Evolutionary conservation across 495 filamentous ascomycete species (phyloP), one percentile per base, ranked within the genome.

Genomic region (Cercophora samala): DNA sequence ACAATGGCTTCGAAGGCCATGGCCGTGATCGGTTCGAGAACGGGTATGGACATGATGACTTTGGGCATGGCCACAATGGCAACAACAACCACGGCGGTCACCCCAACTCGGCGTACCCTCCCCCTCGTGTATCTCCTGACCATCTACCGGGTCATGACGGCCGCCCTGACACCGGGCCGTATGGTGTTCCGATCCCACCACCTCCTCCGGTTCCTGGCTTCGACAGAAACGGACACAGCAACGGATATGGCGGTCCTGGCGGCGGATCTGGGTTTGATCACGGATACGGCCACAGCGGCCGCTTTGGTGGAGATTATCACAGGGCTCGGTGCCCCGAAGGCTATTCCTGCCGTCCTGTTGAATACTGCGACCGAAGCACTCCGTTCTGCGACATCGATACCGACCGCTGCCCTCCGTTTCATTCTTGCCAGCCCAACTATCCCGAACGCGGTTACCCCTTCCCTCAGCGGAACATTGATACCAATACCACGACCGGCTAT

Each of bases 381-480:
- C 60, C 68, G 42, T 65, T 29, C 63, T 69, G 67, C 51, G 58
- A 69, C 52, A 58, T 59, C 6, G 67, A 69, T 42, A 18, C 23
- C 58, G 51, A 54, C 6, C 58, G 63, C 59, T 69, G 67, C 64
- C 59, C 67, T 15, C 19, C 61, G 9, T 58, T 46, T 9, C 59
- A 69, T 52, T 69, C 67, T 37, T 69, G 67, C 63, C 67, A 69
- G 59, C 63, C 67, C 17, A 24, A 62, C 18, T 22, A 63, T 52
- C 19, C 29, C 32, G 19, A 54, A 23, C 22, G 53, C 52, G 58
- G 6, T 9, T 13, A 46, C 13, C 24, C 26, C 26, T 23, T 18
- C 46, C 55, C 6, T 22, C 61, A 17, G 60, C 13, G 18, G 5
- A n/a, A 26, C 13, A 9, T 46, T 9, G 13, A 46, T 2, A 9